Base-by-base conservation (phyloP, 257 asterid genomes). In the Plantago ovata region DNA sequence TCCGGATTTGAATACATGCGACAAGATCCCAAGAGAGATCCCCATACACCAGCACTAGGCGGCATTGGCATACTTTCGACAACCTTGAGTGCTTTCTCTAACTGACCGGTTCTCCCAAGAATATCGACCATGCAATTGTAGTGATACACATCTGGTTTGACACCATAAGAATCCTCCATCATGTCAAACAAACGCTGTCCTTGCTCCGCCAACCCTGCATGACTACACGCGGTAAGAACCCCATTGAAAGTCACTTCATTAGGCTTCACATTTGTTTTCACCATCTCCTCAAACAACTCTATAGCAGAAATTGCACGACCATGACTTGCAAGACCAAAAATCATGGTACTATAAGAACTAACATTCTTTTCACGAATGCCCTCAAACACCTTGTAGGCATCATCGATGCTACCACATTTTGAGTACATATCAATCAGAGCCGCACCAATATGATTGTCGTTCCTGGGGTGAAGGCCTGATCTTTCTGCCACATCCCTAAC, bases 371-470 rank as follows among this genome's bases (percentile, higher is more conserved):
- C 62, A 10, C 6, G 61, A 86, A 81, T 75, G 19, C 22, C 42
- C 60, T 47, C 8, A 43, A 87, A 91, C 58, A 85, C 83, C 19
- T 50, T 58, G 15, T 51, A 65, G 0, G 95, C 95, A 10, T 83
- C 89, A 33, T 78, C 91, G 47, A 80, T 61, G 33, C 77, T 64
- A n/a, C 98, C 96, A 65, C 98, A 87, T 56, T 85, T 87, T 0
- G 96, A 78, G 74, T 91, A 75, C 98, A 91, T 83, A 54, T 91
- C 96, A 19, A 91, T 80, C 72, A 91, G 62, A 0, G 96, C 95
- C 11, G 92, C 83, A 14, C 96, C 92, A n/a, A 87, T 59, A 33
- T 76, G 76, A 10, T 81, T 76, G 24, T 71, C 79, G 24, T 73
- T 51, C 0, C 47, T 62, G 28, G 79, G 80, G 71, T 78, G 66